Percentiles rank a stretch among this genome's conserved stretches.
phyloP scores from a whole-genome alignment of 2,329 filamentous ascomycete genomes.

The Epichloe coenophiala region DNA sequence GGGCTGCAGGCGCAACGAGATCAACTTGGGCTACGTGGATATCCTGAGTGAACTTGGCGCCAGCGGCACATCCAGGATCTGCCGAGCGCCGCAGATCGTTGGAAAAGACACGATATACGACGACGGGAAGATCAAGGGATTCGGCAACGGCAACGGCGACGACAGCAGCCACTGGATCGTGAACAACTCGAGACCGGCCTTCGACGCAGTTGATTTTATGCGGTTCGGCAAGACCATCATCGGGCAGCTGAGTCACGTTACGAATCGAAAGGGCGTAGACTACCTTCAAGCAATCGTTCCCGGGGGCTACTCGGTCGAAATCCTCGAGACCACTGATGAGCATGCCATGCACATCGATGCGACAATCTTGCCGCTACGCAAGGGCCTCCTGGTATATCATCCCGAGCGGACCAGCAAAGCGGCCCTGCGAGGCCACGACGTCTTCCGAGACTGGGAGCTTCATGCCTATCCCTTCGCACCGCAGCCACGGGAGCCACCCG shows the following conservation, averaged over 20 bases:
- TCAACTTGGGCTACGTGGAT: slow-evolving; percentile 8
- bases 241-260: slow-evolving; percentile 19
- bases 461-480: slow-evolving; percentile 12
- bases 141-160: not conserved
- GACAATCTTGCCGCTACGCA: slow-evolving; percentile 15
- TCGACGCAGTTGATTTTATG: slow-evolving; percentile 22
- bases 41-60: slow-evolving; percentile 1
- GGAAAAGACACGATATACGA: slow-evolving; percentile 11
- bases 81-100: slow-evolving; percentile 3
- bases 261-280: slow-evolving; percentile 16
- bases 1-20: slow-evolving; percentile 13
- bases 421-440: slow-evolving; percentile 10
- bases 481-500: not conserved
- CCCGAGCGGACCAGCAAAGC: slow-evolving; percentile 11
- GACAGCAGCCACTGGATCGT: slow-evolving; percentile 13
- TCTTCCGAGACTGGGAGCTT: slow-evolving; percentile 16
- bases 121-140: not conserved
- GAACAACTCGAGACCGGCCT: slow-evolving; percentile 19
- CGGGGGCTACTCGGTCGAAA: slow-evolving; percentile 15
- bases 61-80: not conserved
- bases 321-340: slow-evolving; percentile 12
- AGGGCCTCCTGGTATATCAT: slow-evolving; percentile 15
- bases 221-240: slow-evolving; percentile 18
- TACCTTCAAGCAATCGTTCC: slow-evolving; percentile 13
- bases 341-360: slow-evolving; percentile 20